Evolutionary conservation across 345 rosid species (phyloP).

Genomic region (Linum tenue): DNA sequence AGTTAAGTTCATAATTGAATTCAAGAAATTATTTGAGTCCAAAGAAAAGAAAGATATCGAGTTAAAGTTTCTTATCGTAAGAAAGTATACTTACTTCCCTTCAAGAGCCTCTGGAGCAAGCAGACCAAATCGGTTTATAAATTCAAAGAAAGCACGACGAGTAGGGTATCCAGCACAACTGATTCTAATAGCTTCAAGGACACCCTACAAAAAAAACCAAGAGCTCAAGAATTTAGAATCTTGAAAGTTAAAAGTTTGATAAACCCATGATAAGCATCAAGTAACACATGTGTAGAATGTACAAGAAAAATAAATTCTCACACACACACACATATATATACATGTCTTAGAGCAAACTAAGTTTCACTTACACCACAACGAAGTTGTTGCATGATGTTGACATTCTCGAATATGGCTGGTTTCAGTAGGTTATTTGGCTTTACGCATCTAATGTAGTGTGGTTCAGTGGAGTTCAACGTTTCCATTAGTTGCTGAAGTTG

Average conservation of each 20-base stretch:
- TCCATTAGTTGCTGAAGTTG: slow-evolving; percentile 90
- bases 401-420: slow-evolving; percentile 91
- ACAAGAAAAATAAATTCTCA: neutral
- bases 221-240: neutral
- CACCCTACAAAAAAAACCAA: slow-evolving; percentile 52
- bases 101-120: slow-evolving; percentile 57
- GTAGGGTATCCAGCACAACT: slow-evolving; percentile 99
- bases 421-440: slow-evolving; percentile 90
- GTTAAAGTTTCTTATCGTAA: neutral
- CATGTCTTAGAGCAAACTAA: neutral
- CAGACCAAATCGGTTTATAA: slow-evolving; percentile 82
- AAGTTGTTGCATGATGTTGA: slow-evolving; percentile 89
- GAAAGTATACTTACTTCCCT: slow-evolving; percentile 57
- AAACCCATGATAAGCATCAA: neutral
- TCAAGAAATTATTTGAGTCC: slow-evolving; percentile 4
- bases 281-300: slow-evolving; percentile 1
- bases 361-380: slow-evolving; percentile 81
- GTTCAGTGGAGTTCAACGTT: slow-evolving; percentile 84
- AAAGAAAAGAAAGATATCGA: slow-evolving; percentile 3
- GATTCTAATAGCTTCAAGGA: slow-evolving; percentile 90
- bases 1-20: slow-evolving; percentile 9
- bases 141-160: slow-evolving; percentile 84
- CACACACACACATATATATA: neutral
- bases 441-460: slow-evolving; percentile 95
- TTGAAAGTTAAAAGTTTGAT: slow-evolving; percentile 7